Base-by-base conservation (phyloP, 345 rosid species). In the Garcia nutans region DNA sequence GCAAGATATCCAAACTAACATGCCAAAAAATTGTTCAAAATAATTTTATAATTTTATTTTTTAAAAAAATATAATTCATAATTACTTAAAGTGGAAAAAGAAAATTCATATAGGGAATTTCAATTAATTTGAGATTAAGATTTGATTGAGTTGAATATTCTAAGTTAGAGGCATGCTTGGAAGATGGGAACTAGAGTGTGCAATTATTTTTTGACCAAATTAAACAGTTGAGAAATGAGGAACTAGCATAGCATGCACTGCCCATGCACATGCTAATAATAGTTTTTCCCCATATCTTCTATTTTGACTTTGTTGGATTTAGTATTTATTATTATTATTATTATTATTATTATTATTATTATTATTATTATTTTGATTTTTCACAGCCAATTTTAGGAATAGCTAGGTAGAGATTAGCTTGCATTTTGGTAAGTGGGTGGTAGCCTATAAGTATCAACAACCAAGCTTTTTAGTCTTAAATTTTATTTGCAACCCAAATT, bases 401-500 rank as follows among this genome's bases (percentile, higher is more conserved):
- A 28, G 31, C 31, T 71, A 52, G 80, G 85, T 76, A 52, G 7
- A 75, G 74, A 79, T 79, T 79, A 79, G 88, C 80, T 81, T 69
- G 76, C 23, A 65, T 37, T 76, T 81, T 75, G 88, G 86, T 84
- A 68, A 72, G 79, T 28, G 19, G 65, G 28, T 44, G 66, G 65
- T 83, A 73, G 79, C 77, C 81, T 74, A 70, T 74, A 82, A 66
- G 73, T 76, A 75, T 81, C 66, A 71, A 57, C 84, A 0, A 79
- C 79, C 62, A 9, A 10, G 10, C 42, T 24, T 8, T 54, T 3
- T 61, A 3, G 28, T 10, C 65, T 44, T 15, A 5, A 5, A 28
- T 28, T 1, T 28, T 37, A 37, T 37, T 37, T 37, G 41, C 6
- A 37, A 37, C 41, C 41, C 50, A 47, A 47, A 47, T 9, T 47